Percentiles rank a stretch among this genome's conserved stretches.
Evolutionary conservation across 805 yeast species (phyloP).

Genomic region (Starmerella apis): DNA sequence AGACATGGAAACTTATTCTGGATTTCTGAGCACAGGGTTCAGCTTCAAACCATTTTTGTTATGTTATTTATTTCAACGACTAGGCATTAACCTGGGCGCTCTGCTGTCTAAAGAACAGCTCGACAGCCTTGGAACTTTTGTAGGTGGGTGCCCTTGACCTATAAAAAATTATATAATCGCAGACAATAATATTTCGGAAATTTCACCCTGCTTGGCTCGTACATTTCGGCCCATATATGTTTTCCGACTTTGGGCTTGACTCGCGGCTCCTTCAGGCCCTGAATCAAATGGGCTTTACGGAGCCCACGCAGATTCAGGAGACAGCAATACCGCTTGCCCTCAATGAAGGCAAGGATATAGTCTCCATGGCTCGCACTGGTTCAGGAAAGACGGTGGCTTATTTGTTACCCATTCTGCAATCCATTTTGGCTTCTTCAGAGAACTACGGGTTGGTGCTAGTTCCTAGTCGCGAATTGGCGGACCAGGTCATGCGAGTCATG

Average conservation of each 20-base stretch:
- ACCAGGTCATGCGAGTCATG: conserved; percentile 66
- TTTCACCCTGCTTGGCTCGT: background rate
- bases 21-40: too few species aligned
- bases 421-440: conserved; percentile 43
- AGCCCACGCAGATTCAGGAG: conserved; percentile 85
- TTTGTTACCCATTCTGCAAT: conserved; percentile 73
- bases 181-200: background rate
- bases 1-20: too few species aligned
- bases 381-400: conserved; percentile 94
- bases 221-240: too few species aligned
- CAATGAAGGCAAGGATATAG: conserved; percentile 79
- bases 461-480: conserved; percentile 85
- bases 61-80: too few species aligned
- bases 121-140: too few species aligned
- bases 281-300: conserved; percentile 62
- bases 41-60: too few species aligned
- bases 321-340: conserved; percentile 87
- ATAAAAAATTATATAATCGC: conserved; percentile 15
- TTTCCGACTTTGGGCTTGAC: conserved; percentile 72
- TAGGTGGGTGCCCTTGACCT: background rate
- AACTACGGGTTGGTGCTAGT: conserved; percentile 58
- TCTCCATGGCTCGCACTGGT: conserved; percentile 91
- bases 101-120: too few species aligned
- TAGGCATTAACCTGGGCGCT: too few species aligned
- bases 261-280: conserved; percentile 76